A percentile compares a stretch with the other conserved stretches of the same genome.
These are phyloP conservation scores for Diplosphaera chodatii DNA, from an alignment of 139 green algal species.

Conservation along the genomic window DNA sequence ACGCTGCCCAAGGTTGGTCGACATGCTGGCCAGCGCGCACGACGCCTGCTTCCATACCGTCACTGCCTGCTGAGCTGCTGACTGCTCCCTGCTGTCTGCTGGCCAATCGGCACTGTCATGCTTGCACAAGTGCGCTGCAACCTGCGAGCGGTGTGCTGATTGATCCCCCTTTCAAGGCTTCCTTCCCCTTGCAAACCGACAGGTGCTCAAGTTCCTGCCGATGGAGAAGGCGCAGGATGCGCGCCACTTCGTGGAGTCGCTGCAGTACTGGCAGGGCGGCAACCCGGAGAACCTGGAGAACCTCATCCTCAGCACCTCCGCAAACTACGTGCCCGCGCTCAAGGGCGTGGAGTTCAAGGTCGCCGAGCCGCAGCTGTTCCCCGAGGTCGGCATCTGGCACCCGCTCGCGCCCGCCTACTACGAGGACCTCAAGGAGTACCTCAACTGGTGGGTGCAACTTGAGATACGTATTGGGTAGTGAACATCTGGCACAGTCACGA, in stretches of 20 bases:
- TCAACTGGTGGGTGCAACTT: constrained; percentile 89
- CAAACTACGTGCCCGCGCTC: constrained; percentile 82
- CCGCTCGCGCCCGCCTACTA: constrained; percentile 82
- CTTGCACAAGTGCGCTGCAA: too few species aligned
- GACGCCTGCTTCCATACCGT: too few species aligned
- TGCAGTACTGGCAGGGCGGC: constrained; percentile 99
- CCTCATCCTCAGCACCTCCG: constrained; percentile 82
- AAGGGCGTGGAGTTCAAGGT: constrained; percentile 70
- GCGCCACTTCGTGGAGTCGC: constrained; percentile 80
- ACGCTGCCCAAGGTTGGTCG: constrained; percentile 64
- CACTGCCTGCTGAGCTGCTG: too few species aligned
- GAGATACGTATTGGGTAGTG: neutral
- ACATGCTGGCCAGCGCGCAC: too few species aligned
- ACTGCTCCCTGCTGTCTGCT: too few species aligned
- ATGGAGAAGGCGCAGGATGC: constrained; percentile 83
- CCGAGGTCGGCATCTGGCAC: constrained; percentile 98
- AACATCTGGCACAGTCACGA: neutral
- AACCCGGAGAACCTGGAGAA: constrained; percentile 98
- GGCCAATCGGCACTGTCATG: too few species aligned
- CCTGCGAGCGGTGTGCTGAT: too few species aligned
- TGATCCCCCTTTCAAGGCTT: too few species aligned
- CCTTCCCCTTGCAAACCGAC: too few species aligned
- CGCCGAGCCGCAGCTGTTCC: constrained; percentile 85
- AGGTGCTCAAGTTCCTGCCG: constrained; percentile 92
- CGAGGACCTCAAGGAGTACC: constrained; percentile 98